Evolutionary conservation across 495 filamentous ascomycete species (phyloP).

Genomic region (Penicillium pulvis): DNA sequence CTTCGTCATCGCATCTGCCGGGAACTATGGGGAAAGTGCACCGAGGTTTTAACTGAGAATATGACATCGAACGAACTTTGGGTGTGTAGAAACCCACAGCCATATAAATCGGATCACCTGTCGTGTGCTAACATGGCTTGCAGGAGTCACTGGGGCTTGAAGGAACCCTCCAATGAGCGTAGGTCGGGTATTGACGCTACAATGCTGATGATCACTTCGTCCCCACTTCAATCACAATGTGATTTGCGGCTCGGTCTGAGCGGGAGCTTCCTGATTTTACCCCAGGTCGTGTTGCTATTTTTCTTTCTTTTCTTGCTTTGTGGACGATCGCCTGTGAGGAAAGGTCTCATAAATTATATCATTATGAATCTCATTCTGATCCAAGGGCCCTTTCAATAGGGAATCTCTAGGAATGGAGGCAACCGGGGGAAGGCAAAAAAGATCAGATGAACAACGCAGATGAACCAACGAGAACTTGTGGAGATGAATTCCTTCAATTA

Average conservation of each 20-base stretch:
- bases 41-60: conserved; percentile 50
- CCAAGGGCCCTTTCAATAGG: neutral
- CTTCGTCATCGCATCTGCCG: conserved; percentile 53
- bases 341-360: neutral
- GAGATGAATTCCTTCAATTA: conserved; percentile 6
- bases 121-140: conserved; percentile 14
- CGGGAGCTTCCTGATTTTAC: conserved; percentile 9
- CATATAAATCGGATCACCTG: neutral
- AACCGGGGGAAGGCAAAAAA: conserved; percentile 23
- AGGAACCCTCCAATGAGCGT: conserved; percentile 32
- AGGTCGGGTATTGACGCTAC: conserved; percentile 21
- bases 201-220: conserved; percentile 18
- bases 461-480: conserved; percentile 14
- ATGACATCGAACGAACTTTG: conserved; percentile 51
- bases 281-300: neutral
- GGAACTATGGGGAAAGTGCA: conserved; percentile 52
- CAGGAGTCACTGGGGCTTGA: conserved; percentile 51
- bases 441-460: conserved; percentile 27
- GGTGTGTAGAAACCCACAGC: conserved; percentile 38
- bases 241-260: conserved; percentile 23
- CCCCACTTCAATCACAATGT: conserved; percentile 24
- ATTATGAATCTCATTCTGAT: neutral
- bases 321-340: neutral
- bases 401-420: conserved; percentile 23
- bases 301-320: neutral